phyloP scores from a whole-genome alignment of 2,329 filamentous ascomycete genomes.

The Akanthomyces uredinophilus region DNA sequence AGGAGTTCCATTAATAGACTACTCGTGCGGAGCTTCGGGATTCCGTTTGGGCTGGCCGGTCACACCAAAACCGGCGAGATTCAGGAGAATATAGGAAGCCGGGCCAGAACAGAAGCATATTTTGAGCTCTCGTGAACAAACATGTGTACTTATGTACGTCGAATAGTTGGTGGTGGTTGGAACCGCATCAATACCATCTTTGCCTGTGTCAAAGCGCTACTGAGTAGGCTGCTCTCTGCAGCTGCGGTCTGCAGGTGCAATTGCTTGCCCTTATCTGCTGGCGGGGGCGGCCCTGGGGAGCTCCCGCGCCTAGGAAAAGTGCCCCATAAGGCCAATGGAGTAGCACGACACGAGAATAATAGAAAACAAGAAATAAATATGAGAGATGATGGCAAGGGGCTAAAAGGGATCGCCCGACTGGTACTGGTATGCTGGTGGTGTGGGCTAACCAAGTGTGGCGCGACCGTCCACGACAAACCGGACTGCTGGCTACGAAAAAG shows the following conservation, averaged over 20 bases:
- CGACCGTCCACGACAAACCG: constrained; percentile 2
- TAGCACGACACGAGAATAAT: constrained; percentile 4
- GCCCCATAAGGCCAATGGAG: constrained; percentile 4
- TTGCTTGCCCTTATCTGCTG: neutral
- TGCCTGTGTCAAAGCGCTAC: neutral
- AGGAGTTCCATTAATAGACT: constrained; percentile 5
- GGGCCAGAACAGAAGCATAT: neutral
- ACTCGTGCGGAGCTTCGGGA: constrained; percentile 4
- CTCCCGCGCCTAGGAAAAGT: neutral
- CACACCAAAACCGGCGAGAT: neutral
- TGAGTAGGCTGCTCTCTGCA: neutral
- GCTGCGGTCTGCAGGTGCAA: neutral
- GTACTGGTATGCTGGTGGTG: constrained; percentile 19
- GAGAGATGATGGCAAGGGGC: constrained; percentile 18
- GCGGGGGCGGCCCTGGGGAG: neutral
- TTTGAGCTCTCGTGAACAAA: neutral
- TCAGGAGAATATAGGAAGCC: neutral
- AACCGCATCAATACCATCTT: neutral
- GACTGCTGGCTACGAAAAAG: constrained; percentile 10
- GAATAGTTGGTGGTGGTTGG: neutral
- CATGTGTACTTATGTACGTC: neutral
- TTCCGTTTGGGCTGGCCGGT: neutral
- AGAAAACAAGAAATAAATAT: constrained; percentile 16
- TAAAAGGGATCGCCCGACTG: constrained; percentile 19
- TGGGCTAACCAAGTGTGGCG: constrained; percentile 4